A percentile compares a stretch with the other conserved stretches of the same genome.
These are phyloP conservation scores for Exophiala sp. DNA, from an alignment of 2,329 filamentous ascomycete genomes.

Conservation along the genomic window DNA sequence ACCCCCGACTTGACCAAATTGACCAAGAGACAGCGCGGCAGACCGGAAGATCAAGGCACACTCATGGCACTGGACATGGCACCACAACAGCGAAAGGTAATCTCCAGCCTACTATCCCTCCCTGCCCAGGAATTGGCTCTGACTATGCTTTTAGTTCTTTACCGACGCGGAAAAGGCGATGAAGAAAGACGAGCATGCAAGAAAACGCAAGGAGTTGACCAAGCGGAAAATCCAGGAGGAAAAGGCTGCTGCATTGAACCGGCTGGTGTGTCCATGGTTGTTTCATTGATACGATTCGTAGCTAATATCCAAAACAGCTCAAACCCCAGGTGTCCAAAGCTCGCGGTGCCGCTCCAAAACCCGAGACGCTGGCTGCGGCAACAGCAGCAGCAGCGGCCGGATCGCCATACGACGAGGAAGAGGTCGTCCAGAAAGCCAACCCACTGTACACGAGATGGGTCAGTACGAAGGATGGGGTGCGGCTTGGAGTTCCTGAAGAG, in stretches of 20 bases:
- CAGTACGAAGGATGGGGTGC: constrained; percentile 38
- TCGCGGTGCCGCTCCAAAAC: constrained; percentile 44
- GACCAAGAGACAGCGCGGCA: constrained; percentile 62
- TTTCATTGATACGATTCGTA: not conserved
- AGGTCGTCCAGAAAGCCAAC: constrained; percentile 37
- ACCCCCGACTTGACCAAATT: constrained; percentile 61
- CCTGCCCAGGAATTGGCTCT: not conserved
- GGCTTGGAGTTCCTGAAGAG: constrained; percentile 43
- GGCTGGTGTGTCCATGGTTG: constrained; percentile 16
- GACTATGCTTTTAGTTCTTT: constrained; percentile 58
- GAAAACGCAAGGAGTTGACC: constrained; percentile 65
- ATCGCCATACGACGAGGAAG: constrained; percentile 34
- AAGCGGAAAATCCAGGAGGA: constrained; percentile 75
- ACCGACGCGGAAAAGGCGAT: constrained; percentile 68
- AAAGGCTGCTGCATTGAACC: constrained; percentile 48
- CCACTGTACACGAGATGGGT: constrained; percentile 44
- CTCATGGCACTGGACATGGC: constrained; percentile 52
- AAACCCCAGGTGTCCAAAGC: constrained; percentile 61
- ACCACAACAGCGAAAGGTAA: constrained; percentile 26
- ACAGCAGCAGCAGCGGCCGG: constrained; percentile 35
- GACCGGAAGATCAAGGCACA: constrained; percentile 49
- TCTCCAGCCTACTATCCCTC: not conserved
- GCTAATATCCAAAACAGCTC: constrained; percentile 34
- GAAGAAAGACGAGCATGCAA: constrained; percentile 67
- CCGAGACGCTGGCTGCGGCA: constrained; percentile 37